phyloP scores from a whole-genome alignment of 108 stramenopile species.

The Cyclotella cryptica region DNA sequence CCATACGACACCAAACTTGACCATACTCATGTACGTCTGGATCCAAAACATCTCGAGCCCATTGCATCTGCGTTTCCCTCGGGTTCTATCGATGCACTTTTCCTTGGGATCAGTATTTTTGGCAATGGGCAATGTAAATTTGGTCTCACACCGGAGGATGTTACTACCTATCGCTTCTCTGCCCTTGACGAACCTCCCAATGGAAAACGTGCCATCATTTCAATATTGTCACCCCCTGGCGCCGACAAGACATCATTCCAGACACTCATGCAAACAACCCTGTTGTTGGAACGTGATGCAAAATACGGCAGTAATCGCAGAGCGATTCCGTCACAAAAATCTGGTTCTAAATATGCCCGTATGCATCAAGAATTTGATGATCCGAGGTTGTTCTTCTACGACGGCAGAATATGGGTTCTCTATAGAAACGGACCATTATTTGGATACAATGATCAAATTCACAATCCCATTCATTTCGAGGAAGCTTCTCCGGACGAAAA shows the following conservation, averaged over 20 bases:
- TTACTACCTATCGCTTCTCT: conserved; percentile 47
- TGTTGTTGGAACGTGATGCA: conserved; percentile 71
- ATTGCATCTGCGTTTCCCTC: conserved; percentile 9
- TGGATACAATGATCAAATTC: conserved; percentile 87
- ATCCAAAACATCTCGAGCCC: conserved; percentile 31
- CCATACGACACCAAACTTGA: conserved; percentile 1
- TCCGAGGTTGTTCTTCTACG: conserved; percentile 80
- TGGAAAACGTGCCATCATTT: conserved; percentile 60
- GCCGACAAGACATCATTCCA: conserved; percentile 36
- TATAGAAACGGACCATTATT: conserved; percentile 84
- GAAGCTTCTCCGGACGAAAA: conserved; percentile 3
- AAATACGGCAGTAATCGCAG: conserved; percentile 58
- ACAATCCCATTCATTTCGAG: conserved; percentile 77
- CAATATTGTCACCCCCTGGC: conserved; percentile 18
- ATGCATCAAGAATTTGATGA: conserved; percentile 74
- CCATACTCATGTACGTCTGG: conserved; percentile 17
- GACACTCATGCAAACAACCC: conserved; percentile 66
- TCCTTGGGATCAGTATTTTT: conserved; percentile 39
- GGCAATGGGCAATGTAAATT: conserved; percentile 81
- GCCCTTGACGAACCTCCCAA: conserved; percentile 54
- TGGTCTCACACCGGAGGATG: conserved; percentile 55
- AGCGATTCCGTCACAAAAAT: conserved; percentile 19
- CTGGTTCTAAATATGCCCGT: conserved; percentile 15
- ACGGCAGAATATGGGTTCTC: conserved; percentile 67
- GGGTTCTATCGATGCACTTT: conserved; percentile 30